phyloP scores from a whole-genome alignment of 2,329 filamentous ascomycete species.

The Decorospora gaudefroyi region DNA sequence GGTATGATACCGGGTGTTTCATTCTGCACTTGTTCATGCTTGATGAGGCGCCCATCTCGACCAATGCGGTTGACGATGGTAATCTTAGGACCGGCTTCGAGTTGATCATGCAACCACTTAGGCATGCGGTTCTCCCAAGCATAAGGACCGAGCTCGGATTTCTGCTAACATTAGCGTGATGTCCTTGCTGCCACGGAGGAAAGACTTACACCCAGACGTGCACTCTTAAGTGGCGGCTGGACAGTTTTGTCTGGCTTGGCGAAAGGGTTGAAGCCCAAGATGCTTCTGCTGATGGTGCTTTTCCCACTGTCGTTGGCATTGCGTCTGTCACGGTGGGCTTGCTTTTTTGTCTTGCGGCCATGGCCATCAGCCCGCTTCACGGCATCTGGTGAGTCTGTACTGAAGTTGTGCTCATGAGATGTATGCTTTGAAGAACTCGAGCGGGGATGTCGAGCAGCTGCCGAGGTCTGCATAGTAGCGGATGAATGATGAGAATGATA shows the following conservation, averaged over 20 bases:
- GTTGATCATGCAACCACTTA: conserved; percentile 47
- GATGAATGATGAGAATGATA: conserved; percentile 43
- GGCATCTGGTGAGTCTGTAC: conserved; percentile 25
- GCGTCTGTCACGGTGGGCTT: conserved; percentile 29
- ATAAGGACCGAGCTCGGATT: conserved; percentile 54
- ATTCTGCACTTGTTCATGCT: conserved; percentile 50
- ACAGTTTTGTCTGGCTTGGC: conserved; percentile 31
- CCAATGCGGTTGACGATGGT: conserved; percentile 49
- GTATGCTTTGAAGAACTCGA: conserved; percentile 25
- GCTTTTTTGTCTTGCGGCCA: conserved; percentile 32
- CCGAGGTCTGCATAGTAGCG: conserved; percentile 37
- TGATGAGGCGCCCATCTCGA: conserved; percentile 50
- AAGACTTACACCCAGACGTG: conserved; percentile 44
- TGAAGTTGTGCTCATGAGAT: conserved; percentile 31
- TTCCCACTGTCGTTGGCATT: conserved; percentile 41
- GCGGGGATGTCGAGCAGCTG: conserved; percentile 17
- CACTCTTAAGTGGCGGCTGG: conserved; percentile 38
- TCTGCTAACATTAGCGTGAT: conserved; percentile 38
- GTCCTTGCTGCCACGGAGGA: neutral
- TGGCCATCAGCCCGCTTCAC: conserved; percentile 22
- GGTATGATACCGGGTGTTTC: conserved; percentile 53
- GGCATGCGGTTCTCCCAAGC: conserved; percentile 55
- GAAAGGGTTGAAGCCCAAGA: conserved; percentile 44
- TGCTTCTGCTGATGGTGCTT: conserved; percentile 43
- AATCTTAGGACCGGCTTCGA: conserved; percentile 50